Conservation (phyloP, 2,329 filamentous ascomycete species). For the Ceratocystis eucalypticola region DNA sequence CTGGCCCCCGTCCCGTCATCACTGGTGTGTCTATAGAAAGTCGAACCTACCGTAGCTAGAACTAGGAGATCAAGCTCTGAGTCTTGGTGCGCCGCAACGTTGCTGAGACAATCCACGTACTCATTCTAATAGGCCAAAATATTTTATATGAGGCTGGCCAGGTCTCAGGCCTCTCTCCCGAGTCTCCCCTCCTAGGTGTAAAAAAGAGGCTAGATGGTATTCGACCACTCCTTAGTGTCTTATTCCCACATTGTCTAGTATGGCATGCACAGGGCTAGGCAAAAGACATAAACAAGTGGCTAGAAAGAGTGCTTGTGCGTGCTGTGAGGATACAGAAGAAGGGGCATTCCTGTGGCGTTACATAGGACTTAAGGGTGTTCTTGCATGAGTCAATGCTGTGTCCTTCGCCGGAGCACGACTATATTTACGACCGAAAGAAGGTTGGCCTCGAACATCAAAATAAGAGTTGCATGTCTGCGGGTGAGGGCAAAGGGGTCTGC, state of each 20-base stretch:
- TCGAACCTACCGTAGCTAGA: too few relatives aligned
- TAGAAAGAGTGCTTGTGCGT: neutral
- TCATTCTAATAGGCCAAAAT: neutral
- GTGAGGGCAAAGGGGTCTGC: neutral
- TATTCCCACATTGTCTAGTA: neutral
- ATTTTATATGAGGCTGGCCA: neutral
- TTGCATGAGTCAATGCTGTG: neutral
- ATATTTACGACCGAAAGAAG: neutral
- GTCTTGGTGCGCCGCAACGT: neutral
- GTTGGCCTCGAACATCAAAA: neutral
- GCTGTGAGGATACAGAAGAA: neutral
- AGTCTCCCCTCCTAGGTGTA: neutral
- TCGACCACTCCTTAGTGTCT: neutral
- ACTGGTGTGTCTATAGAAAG: neutral
- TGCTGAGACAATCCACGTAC: neutral
- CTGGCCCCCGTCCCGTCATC: neutral
- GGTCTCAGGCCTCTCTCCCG: neutral
- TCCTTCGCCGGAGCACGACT: neutral
- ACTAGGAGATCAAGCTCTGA: neutral
- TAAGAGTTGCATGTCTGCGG: neutral
- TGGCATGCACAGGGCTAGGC: neutral
- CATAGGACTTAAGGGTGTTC: neutral
- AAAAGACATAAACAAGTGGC: neutral
- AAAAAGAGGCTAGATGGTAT: neutral
- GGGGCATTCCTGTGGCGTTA: neutral